Evolutionary conservation across 2,329 filamentous ascomycete species (phyloP).

Genomic region (Helotiales sp.): DNA sequence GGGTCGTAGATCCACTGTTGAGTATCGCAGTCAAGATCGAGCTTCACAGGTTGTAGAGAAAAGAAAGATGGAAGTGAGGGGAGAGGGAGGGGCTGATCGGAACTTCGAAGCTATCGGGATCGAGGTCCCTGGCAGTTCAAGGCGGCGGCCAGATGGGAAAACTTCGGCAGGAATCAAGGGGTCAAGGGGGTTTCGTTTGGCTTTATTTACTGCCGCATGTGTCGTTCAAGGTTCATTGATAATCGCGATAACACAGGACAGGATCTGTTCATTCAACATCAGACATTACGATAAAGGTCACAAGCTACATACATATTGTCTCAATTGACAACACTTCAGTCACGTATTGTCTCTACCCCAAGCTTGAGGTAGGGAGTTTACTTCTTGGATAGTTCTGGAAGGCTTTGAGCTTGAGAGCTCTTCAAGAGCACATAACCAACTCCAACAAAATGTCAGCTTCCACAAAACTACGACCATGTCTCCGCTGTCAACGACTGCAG

Average conservation of each 20-base stretch:
- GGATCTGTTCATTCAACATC: not conserved
- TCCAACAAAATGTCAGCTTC: not conserved
- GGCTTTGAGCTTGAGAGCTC: not conserved
- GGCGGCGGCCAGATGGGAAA: not conserved
- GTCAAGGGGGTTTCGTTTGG: no score
- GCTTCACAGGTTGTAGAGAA: no score
- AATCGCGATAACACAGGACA: not conserved
- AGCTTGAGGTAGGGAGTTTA: no score
- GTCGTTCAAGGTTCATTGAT: not conserved
- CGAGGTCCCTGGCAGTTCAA: constrained; percentile 4
- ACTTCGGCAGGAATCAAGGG: not conserved
- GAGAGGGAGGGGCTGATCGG: not conserved
- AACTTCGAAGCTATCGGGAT: constrained; percentile 2
- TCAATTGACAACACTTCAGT: no score
- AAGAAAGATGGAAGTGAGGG: not conserved
- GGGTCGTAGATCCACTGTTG: not conserved
- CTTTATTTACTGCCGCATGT: constrained; percentile 5
- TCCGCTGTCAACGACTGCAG: constrained; percentile 3
- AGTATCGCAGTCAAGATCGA: not conserved
- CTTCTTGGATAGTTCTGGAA: no score
- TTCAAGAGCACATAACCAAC: not conserved
- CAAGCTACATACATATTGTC: no score
- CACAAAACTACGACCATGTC: constrained; percentile 13
- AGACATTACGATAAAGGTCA: no score
- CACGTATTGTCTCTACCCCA: no score